Percentiles rank a stretch among this genome's conserved stretches.
Conservation (phyloP, 345 rosid genomes). For the Ceriops zippeliana region DNA sequence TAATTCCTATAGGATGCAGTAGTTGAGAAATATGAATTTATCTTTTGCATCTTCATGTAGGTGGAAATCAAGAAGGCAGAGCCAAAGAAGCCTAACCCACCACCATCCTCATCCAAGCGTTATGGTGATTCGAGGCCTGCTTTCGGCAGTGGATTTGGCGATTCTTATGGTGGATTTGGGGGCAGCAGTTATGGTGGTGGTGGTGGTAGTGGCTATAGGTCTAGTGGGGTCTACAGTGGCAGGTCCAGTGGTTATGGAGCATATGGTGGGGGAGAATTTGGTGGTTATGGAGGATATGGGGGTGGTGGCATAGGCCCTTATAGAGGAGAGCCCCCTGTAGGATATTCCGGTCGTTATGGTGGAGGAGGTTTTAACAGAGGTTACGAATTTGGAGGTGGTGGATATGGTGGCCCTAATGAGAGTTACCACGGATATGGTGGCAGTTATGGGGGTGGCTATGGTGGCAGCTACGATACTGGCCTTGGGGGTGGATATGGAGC, state of each 20-base stretch:
- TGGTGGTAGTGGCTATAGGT: conserved; percentile 50
- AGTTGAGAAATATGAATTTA: not conserved
- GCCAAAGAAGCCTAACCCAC: conserved; percentile 86
- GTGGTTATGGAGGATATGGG: conserved; percentile 61
- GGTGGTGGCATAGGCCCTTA: conserved; percentile 55
- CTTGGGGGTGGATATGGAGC: conserved; percentile 35
- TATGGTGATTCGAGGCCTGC: conserved; percentile 38
- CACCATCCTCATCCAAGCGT: conserved; percentile 29
- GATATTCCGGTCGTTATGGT: conserved; percentile 74
- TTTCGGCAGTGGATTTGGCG: conserved; percentile 40
- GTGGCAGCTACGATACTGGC: conserved; percentile 26
- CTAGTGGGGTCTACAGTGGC: conserved; percentile 60
- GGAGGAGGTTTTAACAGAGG: conserved; percentile 72
- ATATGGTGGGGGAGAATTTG: conserved; percentile 60
- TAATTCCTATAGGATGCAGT: too few relatives aligned
- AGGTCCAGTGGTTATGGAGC: conserved; percentile 61
- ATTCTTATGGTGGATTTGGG: conserved; percentile 56
- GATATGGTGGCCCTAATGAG: conserved; percentile 57
- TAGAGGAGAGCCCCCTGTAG: conserved; percentile 68
- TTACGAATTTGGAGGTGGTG: conserved; percentile 50
- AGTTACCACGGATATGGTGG: conserved; percentile 50
- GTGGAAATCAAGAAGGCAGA: conserved; percentile 99
- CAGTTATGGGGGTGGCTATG: conserved; percentile 48
- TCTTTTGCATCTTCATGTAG: conserved; percentile 33
- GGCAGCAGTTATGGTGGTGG: conserved; percentile 38